phyloP scores from a whole-genome alignment of 306 rosid species.

The Trifolium pratense region DNA sequence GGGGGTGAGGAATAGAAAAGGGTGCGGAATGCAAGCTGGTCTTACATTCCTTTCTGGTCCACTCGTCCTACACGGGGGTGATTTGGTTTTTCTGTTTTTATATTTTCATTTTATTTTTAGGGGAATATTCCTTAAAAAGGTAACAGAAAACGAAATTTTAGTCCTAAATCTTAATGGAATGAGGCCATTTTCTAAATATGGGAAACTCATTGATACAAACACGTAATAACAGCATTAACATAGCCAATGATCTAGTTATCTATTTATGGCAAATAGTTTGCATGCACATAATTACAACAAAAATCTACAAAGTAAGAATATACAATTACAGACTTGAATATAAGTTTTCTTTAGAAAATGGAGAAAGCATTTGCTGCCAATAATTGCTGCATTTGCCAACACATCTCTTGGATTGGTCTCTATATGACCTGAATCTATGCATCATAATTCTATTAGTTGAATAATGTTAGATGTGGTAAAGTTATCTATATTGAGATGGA shows the following conservation, averaged over 20 bases:
- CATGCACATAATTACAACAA: slow-evolving; percentile 15
- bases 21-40: slow-evolving; percentile 35
- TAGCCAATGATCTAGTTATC: slow-evolving; percentile 21
- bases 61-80: slow-evolving; percentile 51
- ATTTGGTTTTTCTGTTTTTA: slow-evolving; percentile 32
- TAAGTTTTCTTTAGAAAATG: slow-evolving; percentile 21
- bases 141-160: slow-evolving; percentile 10
- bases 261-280: slow-evolving; percentile 38
- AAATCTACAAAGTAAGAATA: slow-evolving; percentile 19
- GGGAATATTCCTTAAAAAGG: slow-evolving; percentile 35
- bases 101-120: slow-evolving; percentile 41
- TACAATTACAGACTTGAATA: slow-evolving; percentile 4
- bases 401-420: slow-evolving; percentile 11
- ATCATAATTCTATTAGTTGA: neutral
- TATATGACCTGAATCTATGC: neutral
- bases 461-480: slow-evolving; percentile 23
- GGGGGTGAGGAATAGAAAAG: slow-evolving; percentile 27
- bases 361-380: slow-evolving; percentile 16
- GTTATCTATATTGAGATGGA: slow-evolving; percentile 14
- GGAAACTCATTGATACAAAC: slow-evolving; percentile 15
- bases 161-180: neutral
- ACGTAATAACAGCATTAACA: slow-evolving; percentile 7
- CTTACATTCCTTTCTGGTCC: slow-evolving; percentile 24
- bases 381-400: slow-evolving; percentile 22
- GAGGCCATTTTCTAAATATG: slow-evolving; percentile 38